Evolutionary conservation across 306 rosid species (phyloP), one percentile per base, ranked within the genome.

Genomic region (Citrullus colocynthis): DNA sequence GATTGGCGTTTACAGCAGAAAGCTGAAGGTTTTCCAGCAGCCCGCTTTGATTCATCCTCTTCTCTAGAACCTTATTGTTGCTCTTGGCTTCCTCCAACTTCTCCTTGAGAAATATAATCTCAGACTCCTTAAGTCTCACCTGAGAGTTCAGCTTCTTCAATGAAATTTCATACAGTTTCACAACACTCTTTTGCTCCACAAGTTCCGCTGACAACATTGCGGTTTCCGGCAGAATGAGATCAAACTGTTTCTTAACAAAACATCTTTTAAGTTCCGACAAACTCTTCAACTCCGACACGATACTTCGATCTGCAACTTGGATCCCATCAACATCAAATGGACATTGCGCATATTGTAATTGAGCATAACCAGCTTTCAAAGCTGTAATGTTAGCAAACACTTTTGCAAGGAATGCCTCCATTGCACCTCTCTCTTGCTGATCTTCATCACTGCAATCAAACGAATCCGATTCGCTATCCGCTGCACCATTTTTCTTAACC

Each of bases 251-350:
- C 74, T 95, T 95, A 44, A 92, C 72, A 86, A 84, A 90, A 76
- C 96, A 81, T 61, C 90, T 90, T 76, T 95, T 95, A 4, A 95
- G 48, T 84, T 95, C 98, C 2, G 98, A 95, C 85, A 95, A 84
- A 41, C 59, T 86, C 85, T 86, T 89, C 86, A 95, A 79, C 81
- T 88, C 97, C 0, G 82, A 76, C 21, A 95, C 88, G 6, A 90
- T 75, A 45, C 70, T 72, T 52, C 72, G 81, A 86, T 95, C 98
- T 7, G 94, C 90, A 17, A 83, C 84, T 84, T 85, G 90, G 78
- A 95, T 92, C 67, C 96, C 97, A 55, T 92, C 89, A 10, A 88
- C 83, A 67, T 92, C 93, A 69, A 89, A 95, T 34, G 98, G 98
- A 21, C 90, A 81, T 57, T 95, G 97, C 52, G 90, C 80, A 77